A percentile compares a stretch with the other conserved stretches of the same genome.
Evolutionary conservation across 1,139 yeast genomes (phyloP).

Genomic region (Blastobotrys buckinghamii): DNA sequence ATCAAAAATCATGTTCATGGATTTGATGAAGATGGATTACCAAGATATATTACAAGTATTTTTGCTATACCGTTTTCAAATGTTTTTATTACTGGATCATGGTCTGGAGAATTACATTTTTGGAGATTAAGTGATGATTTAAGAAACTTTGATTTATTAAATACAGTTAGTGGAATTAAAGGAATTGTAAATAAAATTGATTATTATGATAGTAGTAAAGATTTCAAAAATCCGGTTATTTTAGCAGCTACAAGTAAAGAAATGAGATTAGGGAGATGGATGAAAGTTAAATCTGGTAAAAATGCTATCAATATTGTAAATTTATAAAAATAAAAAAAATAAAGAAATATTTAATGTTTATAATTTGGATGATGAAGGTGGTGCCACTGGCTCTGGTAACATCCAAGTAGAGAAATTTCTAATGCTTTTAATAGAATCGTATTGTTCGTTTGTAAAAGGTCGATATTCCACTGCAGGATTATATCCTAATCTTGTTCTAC

Average conservation of each 20-base stretch:
- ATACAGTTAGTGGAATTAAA: conserved; percentile 48
- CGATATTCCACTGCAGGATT: conserved; percentile 30
- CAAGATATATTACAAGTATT: conserved; percentile 80
- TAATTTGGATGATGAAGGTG: too few species aligned
- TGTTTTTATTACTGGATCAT: conserved; percentile 80
- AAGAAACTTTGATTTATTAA: conserved; percentile 43
- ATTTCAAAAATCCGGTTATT: conserved; percentile 44
- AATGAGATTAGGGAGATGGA: conserved; percentile 86
- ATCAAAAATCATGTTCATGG: conserved; percentile 76
- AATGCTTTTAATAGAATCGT: conserved; percentile 16
- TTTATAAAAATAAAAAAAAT: neutral
- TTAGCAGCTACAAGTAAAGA: conserved; percentile 73
- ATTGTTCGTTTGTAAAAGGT: conserved; percentile 20
- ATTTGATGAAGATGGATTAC: conserved; percentile 51
- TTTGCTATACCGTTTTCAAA: conserved; percentile 88
- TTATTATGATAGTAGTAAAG: conserved; percentile 46
- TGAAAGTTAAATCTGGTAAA: conserved; percentile 25
- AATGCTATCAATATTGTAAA: conserved; percentile 25
- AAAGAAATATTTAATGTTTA: too few species aligned
- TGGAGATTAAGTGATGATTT: conserved; percentile 71
- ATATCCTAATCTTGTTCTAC: conserved; percentile 26
- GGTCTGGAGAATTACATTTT: conserved; percentile 66
- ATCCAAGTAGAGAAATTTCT: conserved; percentile 14
- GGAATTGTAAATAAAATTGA: conserved; percentile 73
- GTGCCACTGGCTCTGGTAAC: conserved; percentile 12